Evolutionary conservation across 306 rosid genomes (phyloP).

Genomic region (Cicer pinnatifidum): DNA sequence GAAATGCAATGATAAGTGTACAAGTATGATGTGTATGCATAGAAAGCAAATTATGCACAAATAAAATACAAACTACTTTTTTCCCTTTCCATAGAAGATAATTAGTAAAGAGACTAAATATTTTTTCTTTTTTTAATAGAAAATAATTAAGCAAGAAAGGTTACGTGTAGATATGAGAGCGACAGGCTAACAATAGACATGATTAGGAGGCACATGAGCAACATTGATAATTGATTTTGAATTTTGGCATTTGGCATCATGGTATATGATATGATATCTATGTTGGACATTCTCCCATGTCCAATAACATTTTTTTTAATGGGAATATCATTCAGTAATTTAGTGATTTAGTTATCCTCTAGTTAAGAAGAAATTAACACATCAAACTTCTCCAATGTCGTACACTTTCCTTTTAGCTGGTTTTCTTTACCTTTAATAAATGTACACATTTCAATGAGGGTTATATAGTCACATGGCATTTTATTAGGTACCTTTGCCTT

Average conservation of each 20-base stretch:
- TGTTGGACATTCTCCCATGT: slow-evolving; percentile 21
- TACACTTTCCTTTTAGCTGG: slow-evolving; percentile 44
- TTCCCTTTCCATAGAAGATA: too few relatives aligned
- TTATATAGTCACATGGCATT: slow-evolving; percentile 33
- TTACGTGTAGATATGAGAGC: slow-evolving; percentile 47
- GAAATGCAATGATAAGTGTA: too few relatives aligned
- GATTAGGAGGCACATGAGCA: slow-evolving; percentile 62
- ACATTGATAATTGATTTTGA: slow-evolving; percentile 41
- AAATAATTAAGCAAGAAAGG: neutral
- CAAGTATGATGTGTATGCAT: too few relatives aligned
- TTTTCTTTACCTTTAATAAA: slow-evolving; percentile 26
- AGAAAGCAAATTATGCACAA: too few relatives aligned
- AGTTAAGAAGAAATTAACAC: slow-evolving; percentile 36
- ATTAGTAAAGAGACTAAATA: too few relatives aligned
- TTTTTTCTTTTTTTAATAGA: neutral
- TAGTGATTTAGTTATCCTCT: neutral
- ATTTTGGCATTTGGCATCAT: slow-evolving; percentile 34
- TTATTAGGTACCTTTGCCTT: slow-evolving; percentile 29
- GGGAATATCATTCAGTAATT: too few relatives aligned
- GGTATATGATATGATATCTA: slow-evolving; percentile 39
- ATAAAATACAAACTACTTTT: too few relatives aligned
- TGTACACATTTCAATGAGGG: slow-evolving; percentile 5
- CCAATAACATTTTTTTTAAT: slow-evolving; percentile 22
- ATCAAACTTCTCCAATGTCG: slow-evolving; percentile 27
- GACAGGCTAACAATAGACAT: slow-evolving; percentile 61